Evolutionary conservation across 768 basidiomycete species (phyloP).

Genomic region (Cantharellus anzutake): DNA sequence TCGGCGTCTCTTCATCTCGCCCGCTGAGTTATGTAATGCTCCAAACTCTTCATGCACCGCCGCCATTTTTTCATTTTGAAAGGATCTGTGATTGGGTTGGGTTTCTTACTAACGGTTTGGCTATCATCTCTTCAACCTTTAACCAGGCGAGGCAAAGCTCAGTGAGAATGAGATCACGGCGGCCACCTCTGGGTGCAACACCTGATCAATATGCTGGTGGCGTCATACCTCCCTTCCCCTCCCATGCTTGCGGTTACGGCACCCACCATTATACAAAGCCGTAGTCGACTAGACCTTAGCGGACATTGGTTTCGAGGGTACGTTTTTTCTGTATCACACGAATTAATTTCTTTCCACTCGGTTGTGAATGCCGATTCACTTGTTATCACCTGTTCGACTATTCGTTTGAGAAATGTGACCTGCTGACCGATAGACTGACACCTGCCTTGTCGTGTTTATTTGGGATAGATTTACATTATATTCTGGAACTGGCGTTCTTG

Average conservation of each 20-base stretch:
- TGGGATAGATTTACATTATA: slow-evolving; percentile 46
- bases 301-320: slow-evolving; percentile 51
- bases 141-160: slow-evolving; percentile 41
- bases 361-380: no score
- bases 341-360: no score
- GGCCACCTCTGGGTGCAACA: slow-evolving; percentile 27
- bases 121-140: neutral
- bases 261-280: slow-evolving; percentile 41
- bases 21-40: slow-evolving; percentile 43
- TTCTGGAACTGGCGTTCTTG: slow-evolving; percentile 60
- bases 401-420: no score
- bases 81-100: slow-evolving; percentile 43
- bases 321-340: slow-evolving; percentile 11
- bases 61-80: slow-evolving; percentile 43
- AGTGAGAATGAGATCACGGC: slow-evolving; percentile 57
- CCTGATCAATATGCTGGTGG: slow-evolving; percentile 26
- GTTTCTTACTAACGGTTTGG: slow-evolving; percentile 7
- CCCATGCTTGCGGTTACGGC: slow-evolving; percentile 37
- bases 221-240: slow-evolving; percentile 27
- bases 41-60: slow-evolving; percentile 33
- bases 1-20: slow-evolving; percentile 48
- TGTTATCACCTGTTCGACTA: no score
- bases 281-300: slow-evolving; percentile 44
- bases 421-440: no score
- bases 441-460: slow-evolving; percentile 3